Evolutionary conservation across 257 asterid species (phyloP).

Genomic region (Gentiana dahurica): DNA sequence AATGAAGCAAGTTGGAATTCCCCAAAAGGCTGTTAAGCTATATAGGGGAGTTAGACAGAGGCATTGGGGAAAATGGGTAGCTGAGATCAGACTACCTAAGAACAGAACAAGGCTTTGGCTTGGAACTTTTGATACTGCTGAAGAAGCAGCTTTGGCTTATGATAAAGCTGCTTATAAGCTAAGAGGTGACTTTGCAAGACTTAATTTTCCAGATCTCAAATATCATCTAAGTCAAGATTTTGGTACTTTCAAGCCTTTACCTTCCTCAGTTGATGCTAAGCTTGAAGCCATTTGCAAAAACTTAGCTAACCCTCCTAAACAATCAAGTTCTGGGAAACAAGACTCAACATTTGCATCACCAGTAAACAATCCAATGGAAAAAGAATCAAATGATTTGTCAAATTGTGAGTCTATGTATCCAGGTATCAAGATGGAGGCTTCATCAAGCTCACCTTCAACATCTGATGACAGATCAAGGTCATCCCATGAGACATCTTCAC

Average conservation of each 20-base stretch:
- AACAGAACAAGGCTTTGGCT: slow-evolving; percentile 89
- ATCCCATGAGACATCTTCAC: slow-evolving; percentile 33
- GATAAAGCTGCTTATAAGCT: slow-evolving; percentile 84
- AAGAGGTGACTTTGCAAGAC: slow-evolving; percentile 73
- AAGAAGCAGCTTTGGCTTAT: slow-evolving; percentile 82
- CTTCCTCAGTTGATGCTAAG: slow-evolving; percentile 69
- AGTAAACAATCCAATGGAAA: neutral
- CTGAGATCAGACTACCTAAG: slow-evolving; percentile 83
- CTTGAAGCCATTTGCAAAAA: slow-evolving; percentile 60
- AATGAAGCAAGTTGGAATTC: slow-evolving; percentile 49
- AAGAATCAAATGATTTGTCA: slow-evolving; percentile 10
- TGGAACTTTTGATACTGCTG: slow-evolving; percentile 85
- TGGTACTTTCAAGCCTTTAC: slow-evolving; percentile 47
- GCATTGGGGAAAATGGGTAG: slow-evolving; percentile 98
- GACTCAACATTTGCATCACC: neutral
- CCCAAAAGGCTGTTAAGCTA: slow-evolving; percentile 50
- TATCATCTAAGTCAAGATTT: slow-evolving; percentile 41
- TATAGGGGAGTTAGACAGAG: slow-evolving; percentile 89
- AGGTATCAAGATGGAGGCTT: slow-evolving; percentile 40
- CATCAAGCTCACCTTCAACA: slow-evolving; percentile 20
- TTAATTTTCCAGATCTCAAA: slow-evolving; percentile 65
- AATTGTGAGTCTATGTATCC: slow-evolving; percentile 10
- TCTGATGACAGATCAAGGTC: slow-evolving; percentile 19
- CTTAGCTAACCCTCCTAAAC: slow-evolving; percentile 40
- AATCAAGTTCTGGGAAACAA: slow-evolving; percentile 17